These are phyloP conservation scores for Torulaspora delbrueckii DNA, from an alignment of 805 yeast genomes.

Conservation along the genomic window DNA sequence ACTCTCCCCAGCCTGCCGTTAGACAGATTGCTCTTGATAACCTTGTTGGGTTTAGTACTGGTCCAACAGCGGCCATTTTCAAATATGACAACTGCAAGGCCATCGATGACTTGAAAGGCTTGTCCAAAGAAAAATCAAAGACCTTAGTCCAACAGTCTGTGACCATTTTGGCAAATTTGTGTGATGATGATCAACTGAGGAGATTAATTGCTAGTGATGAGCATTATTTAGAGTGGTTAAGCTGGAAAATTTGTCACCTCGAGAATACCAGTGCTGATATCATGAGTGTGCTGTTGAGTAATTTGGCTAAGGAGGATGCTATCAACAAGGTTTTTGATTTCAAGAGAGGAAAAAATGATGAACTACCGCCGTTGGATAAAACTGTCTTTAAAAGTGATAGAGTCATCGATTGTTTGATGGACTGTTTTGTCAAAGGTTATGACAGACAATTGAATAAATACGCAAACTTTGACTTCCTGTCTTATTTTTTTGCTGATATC, in stretches of 20 bases:
- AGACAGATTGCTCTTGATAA: constrained; percentile 81
- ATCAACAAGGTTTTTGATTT: constrained; percentile 49
- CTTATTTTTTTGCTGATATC: constrained; percentile 85
- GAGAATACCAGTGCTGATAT: constrained; percentile 70
- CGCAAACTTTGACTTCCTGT: constrained; percentile 76
- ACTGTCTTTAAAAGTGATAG: constrained; percentile 51
- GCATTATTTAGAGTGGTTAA: constrained; percentile 46
- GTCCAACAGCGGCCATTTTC: constrained; percentile 62
- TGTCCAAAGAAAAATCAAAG: constrained; percentile 51
- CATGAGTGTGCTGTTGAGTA: constrained; percentile 77
- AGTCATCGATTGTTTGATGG: constrained; percentile 77
- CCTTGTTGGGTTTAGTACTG: constrained; percentile 74
- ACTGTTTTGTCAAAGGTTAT: constrained; percentile 80
- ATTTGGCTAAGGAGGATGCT: constrained; percentile 72
- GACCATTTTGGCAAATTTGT: constrained; percentile 76
- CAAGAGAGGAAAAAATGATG: constrained; percentile 20
- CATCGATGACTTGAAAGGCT: constrained; percentile 60
- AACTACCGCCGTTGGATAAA: constrained; percentile 37
- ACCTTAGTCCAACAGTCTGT: constrained; percentile 60
- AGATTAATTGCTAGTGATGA: constrained; percentile 60
- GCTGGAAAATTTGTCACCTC: constrained; percentile 47
- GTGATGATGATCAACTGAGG: constrained; percentile 65
- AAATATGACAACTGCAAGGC: constrained; percentile 65
- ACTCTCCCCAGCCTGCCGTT: constrained; percentile 73
- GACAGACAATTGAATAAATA: constrained; percentile 64